Evolutionary conservation across 2,329 filamentous ascomycete genomes (phyloP).

Genomic region (Phialophora chinensis): DNA sequence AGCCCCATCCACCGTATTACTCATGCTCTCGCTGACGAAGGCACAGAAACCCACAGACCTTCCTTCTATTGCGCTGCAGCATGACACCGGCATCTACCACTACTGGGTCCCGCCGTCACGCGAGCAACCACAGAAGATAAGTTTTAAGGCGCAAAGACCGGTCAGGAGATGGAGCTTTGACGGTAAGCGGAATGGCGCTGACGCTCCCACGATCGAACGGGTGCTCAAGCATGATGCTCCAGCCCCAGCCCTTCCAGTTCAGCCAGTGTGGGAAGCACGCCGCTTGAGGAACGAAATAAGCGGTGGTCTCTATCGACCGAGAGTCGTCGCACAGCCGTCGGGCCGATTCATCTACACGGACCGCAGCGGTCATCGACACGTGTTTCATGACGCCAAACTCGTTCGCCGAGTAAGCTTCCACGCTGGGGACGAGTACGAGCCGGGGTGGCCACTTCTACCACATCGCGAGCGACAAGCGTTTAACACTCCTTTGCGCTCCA

Average conservation of each 20-base stretch:
- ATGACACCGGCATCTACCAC: neutral
- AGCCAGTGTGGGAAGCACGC: neutral
- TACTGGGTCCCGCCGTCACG: neutral
- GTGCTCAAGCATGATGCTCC: neutral
- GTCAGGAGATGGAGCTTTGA: neutral
- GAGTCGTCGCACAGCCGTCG: neutral
- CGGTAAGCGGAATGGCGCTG: neutral
- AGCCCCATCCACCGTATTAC: neutral
- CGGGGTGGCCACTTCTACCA: neutral
- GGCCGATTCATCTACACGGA: neutral
- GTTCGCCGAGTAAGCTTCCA: neutral
- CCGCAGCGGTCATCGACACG: neutral
- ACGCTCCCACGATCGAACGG: neutral
- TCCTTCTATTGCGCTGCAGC: neutral
- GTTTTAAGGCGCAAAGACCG: neutral
- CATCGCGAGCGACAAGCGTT: neutral
- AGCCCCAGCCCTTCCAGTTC: neutral
- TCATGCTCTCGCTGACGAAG: neutral
- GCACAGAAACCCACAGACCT: neutral
- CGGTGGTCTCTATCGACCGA: neutral
- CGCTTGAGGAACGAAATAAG: neutral
- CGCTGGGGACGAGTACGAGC: neutral
- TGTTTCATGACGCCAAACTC: neutral
- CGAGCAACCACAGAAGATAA: neutral
- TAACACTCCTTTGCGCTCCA: neutral